A percentile compares a stretch with the other conserved stretches of the same genome.
phyloP scores from a whole-genome alignment of 495 filamentous ascomycete species.

The Lasiosphaeria hispida region DNA sequence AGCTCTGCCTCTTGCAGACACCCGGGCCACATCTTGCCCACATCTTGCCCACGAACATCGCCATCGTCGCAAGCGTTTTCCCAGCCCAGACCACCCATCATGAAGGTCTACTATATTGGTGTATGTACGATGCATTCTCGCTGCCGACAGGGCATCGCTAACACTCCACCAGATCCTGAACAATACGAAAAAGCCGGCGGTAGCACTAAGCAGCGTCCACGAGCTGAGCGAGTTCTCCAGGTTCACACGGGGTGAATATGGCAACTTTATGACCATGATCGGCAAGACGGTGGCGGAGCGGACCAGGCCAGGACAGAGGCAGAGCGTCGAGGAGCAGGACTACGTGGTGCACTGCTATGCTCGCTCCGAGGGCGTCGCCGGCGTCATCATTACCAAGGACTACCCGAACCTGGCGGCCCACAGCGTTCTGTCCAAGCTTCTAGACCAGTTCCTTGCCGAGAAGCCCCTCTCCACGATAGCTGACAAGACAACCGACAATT shows the following conservation, averaged over 20 bases:
- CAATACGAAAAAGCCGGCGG: conserved; percentile 59
- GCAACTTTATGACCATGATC: conserved; percentile 69
- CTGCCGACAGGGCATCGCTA: conserved; percentile 7
- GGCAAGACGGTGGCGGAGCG: conserved; percentile 73
- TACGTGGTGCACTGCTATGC: conserved; percentile 90
- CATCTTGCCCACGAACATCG: neutral
- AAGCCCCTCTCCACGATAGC: conserved; percentile 69
- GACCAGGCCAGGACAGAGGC: conserved; percentile 80
- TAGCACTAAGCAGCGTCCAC: conserved; percentile 77
- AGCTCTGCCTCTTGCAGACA: no score
- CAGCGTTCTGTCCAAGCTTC: conserved; percentile 83
- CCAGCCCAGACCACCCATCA: conserved; percentile 41
- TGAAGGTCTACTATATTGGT: conserved; percentile 75
- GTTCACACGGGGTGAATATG: conserved; percentile 69
- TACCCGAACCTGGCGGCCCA: conserved; percentile 93
- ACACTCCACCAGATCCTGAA: conserved; percentile 24
- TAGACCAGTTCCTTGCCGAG: conserved; percentile 86
- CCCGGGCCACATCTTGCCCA: neutral
- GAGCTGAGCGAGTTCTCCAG: conserved; percentile 78
- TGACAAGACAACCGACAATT: conserved; percentile 46
- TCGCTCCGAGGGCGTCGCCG: conserved; percentile 81
- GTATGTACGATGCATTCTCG: conserved; percentile 5
- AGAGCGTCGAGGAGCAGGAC: conserved; percentile 87
- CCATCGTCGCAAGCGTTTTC: neutral
- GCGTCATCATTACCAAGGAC: conserved; percentile 83